Conservation (phyloP, 257 asterid genomes). For the Capsicum pubescens region DNA sequence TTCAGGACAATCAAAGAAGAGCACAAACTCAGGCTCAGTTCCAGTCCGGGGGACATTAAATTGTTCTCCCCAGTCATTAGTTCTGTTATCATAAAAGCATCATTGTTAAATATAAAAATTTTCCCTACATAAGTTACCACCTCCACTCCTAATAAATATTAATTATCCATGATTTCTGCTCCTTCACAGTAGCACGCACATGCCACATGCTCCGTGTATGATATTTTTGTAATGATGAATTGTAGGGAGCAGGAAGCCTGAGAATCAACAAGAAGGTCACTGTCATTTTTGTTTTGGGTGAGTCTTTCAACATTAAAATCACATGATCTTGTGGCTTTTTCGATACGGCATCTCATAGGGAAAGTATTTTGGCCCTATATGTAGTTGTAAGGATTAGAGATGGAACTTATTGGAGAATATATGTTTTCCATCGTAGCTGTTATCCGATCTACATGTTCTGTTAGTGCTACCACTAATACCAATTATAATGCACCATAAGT, state of each 20-base stretch:
- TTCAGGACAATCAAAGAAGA: conserved; percentile 52
- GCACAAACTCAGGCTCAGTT: conserved; percentile 73
- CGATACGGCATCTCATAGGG: background rate
- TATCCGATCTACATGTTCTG: background rate
- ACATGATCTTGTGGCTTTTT: background rate
- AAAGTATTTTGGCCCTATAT: background rate
- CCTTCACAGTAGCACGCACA: background rate
- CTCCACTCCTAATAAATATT: background rate
- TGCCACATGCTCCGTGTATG: background rate
- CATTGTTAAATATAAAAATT: background rate
- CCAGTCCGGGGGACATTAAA: conserved; percentile 58
- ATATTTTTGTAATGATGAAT: conserved; percentile 9
- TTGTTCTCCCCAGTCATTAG: conserved; percentile 4
- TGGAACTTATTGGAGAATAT: background rate
- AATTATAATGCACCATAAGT: background rate
- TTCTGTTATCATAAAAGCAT: background rate
- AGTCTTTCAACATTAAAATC: conserved; percentile 16
- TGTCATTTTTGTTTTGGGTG: conserved; percentile 39
- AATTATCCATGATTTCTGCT: conserved; percentile 14
- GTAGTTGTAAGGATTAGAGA: conserved; percentile 13
- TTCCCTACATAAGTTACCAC: background rate
- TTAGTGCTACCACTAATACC: background rate
- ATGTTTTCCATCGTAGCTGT: background rate
- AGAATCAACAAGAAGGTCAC: conserved; percentile 32
- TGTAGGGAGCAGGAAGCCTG: conserved; percentile 35